Conservation (phyloP, 805 yeast species). For the Metschnikowia continentalis region DNA sequence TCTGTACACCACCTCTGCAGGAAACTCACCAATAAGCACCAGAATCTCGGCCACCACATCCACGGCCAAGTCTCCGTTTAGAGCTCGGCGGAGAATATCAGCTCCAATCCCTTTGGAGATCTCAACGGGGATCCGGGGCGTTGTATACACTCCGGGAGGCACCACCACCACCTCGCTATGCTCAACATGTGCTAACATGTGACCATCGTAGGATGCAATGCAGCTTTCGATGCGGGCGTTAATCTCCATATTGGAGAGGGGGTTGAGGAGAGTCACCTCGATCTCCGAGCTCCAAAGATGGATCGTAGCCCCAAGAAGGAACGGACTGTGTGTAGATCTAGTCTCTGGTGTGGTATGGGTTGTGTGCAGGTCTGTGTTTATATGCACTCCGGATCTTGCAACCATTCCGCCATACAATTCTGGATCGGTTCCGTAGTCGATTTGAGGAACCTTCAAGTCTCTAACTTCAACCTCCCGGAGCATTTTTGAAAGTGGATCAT, state of each 20-base stretch:
- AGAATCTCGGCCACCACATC: slow-evolving; percentile 43
- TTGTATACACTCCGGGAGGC: slow-evolving; percentile 50
- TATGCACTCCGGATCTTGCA: neutral
- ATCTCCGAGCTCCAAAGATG: slow-evolving; percentile 53
- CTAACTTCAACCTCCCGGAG: slow-evolving; percentile 18
- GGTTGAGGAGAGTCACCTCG: slow-evolving; percentile 52
- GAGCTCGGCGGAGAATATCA: slow-evolving; percentile 46
- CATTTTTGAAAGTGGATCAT: neutral
- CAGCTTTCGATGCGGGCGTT: slow-evolving; percentile 42
- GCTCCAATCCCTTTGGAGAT: slow-evolving; percentile 45
- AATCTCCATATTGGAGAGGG: slow-evolving; percentile 45
- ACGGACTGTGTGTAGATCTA: slow-evolving; percentile 23
- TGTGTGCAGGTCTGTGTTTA: neutral
- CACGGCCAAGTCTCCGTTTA: slow-evolving; percentile 48
- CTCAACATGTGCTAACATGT: slow-evolving; percentile 43
- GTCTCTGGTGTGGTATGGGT: neutral
- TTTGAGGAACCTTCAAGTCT: slow-evolving; percentile 20
- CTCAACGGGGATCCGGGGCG: slow-evolving; percentile 48
- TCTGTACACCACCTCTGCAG: slow-evolving; percentile 39
- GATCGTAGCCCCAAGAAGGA: slow-evolving; percentile 47
- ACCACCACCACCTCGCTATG: slow-evolving; percentile 38
- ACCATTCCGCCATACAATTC: too few species aligned
- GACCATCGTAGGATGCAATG: slow-evolving; percentile 45
- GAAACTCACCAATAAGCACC: slow-evolving; percentile 37
- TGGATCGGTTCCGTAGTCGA: neutral